Evolutionary conservation across 805 yeast species (phyloP).

Genomic region (Candida awuae): DNA sequence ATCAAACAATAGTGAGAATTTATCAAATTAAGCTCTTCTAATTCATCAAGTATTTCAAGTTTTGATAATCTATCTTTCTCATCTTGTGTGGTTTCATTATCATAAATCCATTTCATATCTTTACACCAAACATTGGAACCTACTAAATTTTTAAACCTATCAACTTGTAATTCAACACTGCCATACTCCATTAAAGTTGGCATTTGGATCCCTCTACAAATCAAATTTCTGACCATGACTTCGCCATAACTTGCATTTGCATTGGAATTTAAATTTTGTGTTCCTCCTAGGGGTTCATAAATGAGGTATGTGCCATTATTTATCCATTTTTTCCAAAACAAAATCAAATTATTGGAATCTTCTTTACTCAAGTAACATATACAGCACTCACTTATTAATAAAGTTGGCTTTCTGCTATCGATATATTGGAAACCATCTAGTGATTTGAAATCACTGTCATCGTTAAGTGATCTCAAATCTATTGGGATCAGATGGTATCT

Average conservation of each 20-base stretch:
- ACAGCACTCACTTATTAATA: slow-evolving; percentile 68
- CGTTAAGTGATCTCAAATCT: slow-evolving; percentile 40
- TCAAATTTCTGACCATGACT: slow-evolving; percentile 58
- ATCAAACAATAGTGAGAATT: slow-evolving; percentile 52
- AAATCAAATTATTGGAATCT: slow-evolving; percentile 38
- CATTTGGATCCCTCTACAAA: slow-evolving; percentile 52
- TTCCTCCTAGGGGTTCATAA: slow-evolving; percentile 64
- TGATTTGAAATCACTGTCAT: background rate
- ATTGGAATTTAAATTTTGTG: slow-evolving; percentile 27
- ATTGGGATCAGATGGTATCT: slow-evolving; percentile 45
- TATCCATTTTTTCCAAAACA: slow-evolving; percentile 32
- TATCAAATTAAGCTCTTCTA: slow-evolving; percentile 60
- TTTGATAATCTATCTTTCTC: slow-evolving; percentile 39
- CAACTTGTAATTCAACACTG: slow-evolving; percentile 33
- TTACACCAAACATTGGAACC: slow-evolving; percentile 31
- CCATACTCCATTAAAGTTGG: slow-evolving; percentile 50
- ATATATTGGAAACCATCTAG: slow-evolving; percentile 2
- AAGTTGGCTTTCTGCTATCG: slow-evolving; percentile 40
- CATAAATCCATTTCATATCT: slow-evolving; percentile 36
- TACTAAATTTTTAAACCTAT: slow-evolving; percentile 27
- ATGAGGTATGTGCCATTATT: slow-evolving; percentile 31
- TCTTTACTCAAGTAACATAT: slow-evolving; percentile 57
- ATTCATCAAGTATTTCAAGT: slow-evolving; percentile 65
- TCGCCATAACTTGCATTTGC: slow-evolving; percentile 56
- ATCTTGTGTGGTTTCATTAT: slow-evolving; percentile 35